phyloP scores from a whole-genome alignment of 176 grass and related monocot genomes.

The Elaeis guineensis region DNA sequence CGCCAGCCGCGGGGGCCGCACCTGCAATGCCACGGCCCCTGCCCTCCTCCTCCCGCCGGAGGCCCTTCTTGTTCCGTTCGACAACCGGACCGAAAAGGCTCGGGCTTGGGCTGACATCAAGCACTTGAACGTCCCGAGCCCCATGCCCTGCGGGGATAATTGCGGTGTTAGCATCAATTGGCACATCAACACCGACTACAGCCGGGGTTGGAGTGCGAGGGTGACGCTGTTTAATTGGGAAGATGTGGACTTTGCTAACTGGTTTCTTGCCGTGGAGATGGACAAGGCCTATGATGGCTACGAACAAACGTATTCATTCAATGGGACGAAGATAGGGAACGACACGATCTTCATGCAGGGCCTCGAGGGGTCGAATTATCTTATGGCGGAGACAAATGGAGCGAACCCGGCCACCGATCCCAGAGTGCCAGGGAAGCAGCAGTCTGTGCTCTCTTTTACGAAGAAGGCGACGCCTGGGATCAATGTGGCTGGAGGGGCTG shows the following conservation, averaged over 20 bases:
- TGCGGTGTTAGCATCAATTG: conserved; percentile 96
- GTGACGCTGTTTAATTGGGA: conserved; percentile 95
- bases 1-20: conserved; percentile 28
- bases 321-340: conserved; percentile 39
- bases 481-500: neutral
- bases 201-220: conserved; percentile 83
- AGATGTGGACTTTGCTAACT: conserved; percentile 50
- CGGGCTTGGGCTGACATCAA: conserved; percentile 69
- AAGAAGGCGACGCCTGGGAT: neutral
- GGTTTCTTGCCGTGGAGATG: conserved; percentile 87
- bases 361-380: conserved; percentile 58
- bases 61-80: conserved; percentile 70
- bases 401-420: conserved; percentile 34
- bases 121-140: conserved; percentile 61
- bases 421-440: conserved; percentile 66
- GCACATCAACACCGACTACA: conserved; percentile 66
- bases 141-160: conserved; percentile 64
- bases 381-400: conserved; percentile 70
- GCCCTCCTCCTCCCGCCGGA: conserved; percentile 67
- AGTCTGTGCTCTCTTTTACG: conserved; percentile 19
- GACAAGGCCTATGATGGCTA: conserved; percentile 67
- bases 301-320: conserved; percentile 80
- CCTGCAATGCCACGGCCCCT: conserved; percentile 62
- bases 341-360: conserved; percentile 94
- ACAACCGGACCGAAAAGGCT: conserved; percentile 65